Percentiles rank a stretch among this genome's conserved stretches.
Evolutionary conservation across 2,329 filamentous ascomycete genomes (phyloP).

Genomic region (Sporothrix mexicana): DNA sequence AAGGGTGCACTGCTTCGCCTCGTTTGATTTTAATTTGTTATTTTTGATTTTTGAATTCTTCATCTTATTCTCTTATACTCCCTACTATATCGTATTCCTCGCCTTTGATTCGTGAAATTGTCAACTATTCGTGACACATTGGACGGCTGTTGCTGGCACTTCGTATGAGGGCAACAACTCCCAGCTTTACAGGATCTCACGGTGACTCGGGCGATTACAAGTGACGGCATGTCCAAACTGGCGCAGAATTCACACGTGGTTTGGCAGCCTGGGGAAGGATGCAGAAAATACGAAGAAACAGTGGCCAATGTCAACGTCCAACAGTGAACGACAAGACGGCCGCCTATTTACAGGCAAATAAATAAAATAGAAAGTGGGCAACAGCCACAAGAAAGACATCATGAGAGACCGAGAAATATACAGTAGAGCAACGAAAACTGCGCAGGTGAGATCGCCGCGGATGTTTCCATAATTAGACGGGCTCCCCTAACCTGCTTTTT

Average conservation of each 20-base stretch:
- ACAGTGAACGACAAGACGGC: too few species aligned
- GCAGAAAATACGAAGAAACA: not conserved
- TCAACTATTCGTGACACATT: not conserved
- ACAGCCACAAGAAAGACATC: too few species aligned
- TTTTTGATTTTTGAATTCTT: not conserved
- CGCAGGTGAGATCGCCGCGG: constrained; percentile 18
- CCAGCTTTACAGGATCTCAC: not conserved
- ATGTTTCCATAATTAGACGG: constrained; percentile 32
- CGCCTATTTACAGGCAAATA: too few species aligned
- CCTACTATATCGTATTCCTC: not conserved
- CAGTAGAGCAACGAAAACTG: not conserved
- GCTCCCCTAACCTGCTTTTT: constrained; percentile 19
- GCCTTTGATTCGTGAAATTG: not conserved
- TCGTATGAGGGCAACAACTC: not conserved
- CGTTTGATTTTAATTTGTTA: not conserved
- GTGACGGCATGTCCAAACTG: too few species aligned
- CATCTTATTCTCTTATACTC: not conserved
- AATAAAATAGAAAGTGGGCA: too few species aligned
- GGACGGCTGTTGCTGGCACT: not conserved
- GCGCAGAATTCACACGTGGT: not conserved
- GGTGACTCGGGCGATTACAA: too few species aligned
- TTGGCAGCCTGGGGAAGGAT: constrained; percentile 3
- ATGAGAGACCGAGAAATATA: too few species aligned
- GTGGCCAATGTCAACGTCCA: too few species aligned
- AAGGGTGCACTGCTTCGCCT: constrained; percentile 20